These are phyloP conservation scores for Tarenaya hassleriana DNA, from an alignment of 345 rosid genomes.

Conservation along the genomic window DNA sequence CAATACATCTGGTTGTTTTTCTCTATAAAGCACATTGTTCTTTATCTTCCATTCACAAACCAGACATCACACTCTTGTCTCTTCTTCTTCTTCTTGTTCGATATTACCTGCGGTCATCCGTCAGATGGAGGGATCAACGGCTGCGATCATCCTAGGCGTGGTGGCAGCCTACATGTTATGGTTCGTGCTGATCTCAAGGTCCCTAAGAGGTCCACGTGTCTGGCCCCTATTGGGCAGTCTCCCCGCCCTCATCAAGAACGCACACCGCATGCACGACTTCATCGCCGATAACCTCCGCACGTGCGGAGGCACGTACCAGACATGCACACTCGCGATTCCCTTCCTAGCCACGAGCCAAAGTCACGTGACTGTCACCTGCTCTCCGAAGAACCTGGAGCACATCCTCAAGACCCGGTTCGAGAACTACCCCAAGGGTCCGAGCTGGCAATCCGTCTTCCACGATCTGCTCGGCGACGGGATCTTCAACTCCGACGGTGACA, in stretches of 20 bases:
- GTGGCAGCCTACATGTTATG: constrained; percentile 41
- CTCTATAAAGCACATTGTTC: constrained; percentile 18
- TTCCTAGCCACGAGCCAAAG: constrained; percentile 52
- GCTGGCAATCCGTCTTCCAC: constrained; percentile 68
- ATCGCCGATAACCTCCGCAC: constrained; percentile 65
- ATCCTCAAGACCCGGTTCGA: constrained; percentile 63
- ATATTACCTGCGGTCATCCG: constrained; percentile 1
- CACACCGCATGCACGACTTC: constrained; percentile 66
- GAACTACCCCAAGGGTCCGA: constrained; percentile 75
- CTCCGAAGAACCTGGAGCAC: constrained; percentile 65
- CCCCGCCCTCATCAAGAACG: constrained; percentile 52
- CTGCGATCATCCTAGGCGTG: constrained; percentile 38
- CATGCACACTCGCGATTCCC: constrained; percentile 55
- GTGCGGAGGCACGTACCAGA: constrained; percentile 72
- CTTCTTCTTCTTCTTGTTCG: background rate
- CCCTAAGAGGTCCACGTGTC: constrained; percentile 54
- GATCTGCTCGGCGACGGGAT: constrained; percentile 72
- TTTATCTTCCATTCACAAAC: constrained; percentile 9
- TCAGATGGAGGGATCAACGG: constrained; percentile 42
- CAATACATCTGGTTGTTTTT: background rate
- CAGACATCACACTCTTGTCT: background rate
- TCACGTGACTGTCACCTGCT: constrained; percentile 79
- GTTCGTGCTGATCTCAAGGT: constrained; percentile 42
- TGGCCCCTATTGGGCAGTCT: constrained; percentile 77
- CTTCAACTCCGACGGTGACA: constrained; percentile 69